Evolutionary conservation across 139 green algal species (phyloP).

Genomic region (Edaphochlamys debaryana): DNA sequence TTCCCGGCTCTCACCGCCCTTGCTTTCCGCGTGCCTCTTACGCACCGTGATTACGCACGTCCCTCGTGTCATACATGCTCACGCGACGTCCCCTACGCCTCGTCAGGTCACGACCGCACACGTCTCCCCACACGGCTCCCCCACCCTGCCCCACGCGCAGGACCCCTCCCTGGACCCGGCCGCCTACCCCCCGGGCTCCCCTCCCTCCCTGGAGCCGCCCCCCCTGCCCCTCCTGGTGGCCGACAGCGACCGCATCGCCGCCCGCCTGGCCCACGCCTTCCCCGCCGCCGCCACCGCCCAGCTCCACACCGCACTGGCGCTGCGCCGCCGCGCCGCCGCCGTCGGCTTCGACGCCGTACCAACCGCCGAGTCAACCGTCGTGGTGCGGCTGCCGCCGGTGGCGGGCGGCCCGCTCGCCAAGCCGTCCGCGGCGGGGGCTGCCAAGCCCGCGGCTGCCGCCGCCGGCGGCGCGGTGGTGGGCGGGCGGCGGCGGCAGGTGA

Average conservation of each 20-base stretch:
- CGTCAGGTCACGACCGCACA: too few relatives aligned
- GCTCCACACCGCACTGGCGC: constrained; percentile 58
- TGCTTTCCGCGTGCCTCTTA: too few relatives aligned
- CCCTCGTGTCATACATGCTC: too few relatives aligned
- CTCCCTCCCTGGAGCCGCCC: constrained; percentile 13
- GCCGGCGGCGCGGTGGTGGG: neutral
- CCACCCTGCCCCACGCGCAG: neutral
- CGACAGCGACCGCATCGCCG: constrained; percentile 39
- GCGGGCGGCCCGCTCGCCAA: neutral
- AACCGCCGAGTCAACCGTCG: neutral
- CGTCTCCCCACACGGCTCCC: too few relatives aligned
- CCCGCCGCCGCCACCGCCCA: constrained; percentile 51
- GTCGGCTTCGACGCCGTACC: neutral
- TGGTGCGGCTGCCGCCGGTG: constrained; percentile 15
- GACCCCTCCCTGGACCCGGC: constrained; percentile 30
- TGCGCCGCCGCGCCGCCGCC: constrained; percentile 41
- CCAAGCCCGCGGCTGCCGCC: neutral
- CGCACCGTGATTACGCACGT: too few relatives aligned
- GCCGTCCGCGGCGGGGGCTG: neutral
- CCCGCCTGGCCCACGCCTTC: constrained; percentile 57
- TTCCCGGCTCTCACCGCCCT: neutral
- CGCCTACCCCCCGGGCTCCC: neutral
- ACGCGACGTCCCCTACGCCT: too few relatives aligned
- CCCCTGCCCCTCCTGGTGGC: constrained; percentile 35
- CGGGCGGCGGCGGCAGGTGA: neutral